Base-by-base conservation (phyloP, 2,329 filamentous ascomycete species). In the Eurotiales sp. region DNA sequence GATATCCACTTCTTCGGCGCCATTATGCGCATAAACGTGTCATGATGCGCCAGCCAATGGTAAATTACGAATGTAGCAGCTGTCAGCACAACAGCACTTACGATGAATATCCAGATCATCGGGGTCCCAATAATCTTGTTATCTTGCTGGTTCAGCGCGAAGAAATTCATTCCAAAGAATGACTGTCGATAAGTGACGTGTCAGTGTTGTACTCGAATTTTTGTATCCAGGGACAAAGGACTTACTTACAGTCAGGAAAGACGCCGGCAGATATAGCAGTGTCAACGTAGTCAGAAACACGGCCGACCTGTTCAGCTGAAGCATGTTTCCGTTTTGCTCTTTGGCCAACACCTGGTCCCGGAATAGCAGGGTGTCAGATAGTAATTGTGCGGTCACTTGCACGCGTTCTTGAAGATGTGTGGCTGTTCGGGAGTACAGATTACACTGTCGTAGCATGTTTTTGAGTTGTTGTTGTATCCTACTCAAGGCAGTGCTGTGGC, bases 141-240 rank as follows among this genome's bases (percentile, higher is more conserved):
- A 5, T 58, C 65, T 1, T 61, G 47, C 10, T 60, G 23, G 29
- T 72, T 63, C 53, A 69, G 58, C 19, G 61, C 62, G 42, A 72
- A 72, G 46, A 72, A 68, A 56, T 72, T 72, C 70, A 72, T 72
- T 2, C 70, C 70, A 48, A 73, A 70, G 40, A 73, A 64, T 1
- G 70, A 68, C 66, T 68, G 25, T 19, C 15, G 14, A 14, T 8
- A 36, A 14, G n/a, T n/a, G n/a, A 41, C 4, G 25, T 41, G 19
- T 22, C 19, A 41, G 23, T 3, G 19, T 17, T 17, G n/a, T 8
- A 36, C n/a, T n/a, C n/a, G n/a, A n/a, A n/a, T n/a, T n/a, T n/a
- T n/a, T 36, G 7, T 36, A 6, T 15, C n/a, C 34, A 17, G 14
- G 8, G 29, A 39, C 8, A 19, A 36, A 15, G 30, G 10, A 25